Evolutionary conservation across 371 early-diverging fungal genomes (phyloP), one percentile per base, ranked within the genome.

Genomic region (Mucor lusitanicus): DNA sequence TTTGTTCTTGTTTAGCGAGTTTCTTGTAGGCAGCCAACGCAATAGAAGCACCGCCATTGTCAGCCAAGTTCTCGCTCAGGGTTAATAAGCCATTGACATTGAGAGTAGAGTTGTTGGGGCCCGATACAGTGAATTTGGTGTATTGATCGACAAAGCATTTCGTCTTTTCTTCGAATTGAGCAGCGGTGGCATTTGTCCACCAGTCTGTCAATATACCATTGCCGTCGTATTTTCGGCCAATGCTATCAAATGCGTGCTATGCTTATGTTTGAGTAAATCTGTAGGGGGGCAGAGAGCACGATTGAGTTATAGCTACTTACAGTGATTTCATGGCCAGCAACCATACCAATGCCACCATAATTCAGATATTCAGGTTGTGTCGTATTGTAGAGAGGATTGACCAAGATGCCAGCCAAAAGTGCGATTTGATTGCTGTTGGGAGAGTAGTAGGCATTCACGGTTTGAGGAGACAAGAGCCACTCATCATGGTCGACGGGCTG

Each of bases 41-140:
- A 35, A 73, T 71, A 8, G 70, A 65, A 35, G 87, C 7, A 2
- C 92, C 94, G 15, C 91, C 93, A 67, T 90, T 90, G 68, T 94
- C 94, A 6, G 94, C 92, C 35, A 94, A 67, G 64, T 91, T 93
- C 71, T 92, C 92, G 19, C 84, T 84, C n/a, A 91, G 69, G 0
- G 91, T 92, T 11, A 88, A 54, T 69, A 23, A 23, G 3, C 89
- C 87, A 59, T 87, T 77, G 27, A 88, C 70, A 58, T 68, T 21
- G 12, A 61, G 48, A 15, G 32, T 61, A 37, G 65, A 72, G 27
- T 68, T 76, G 61, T 66, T 57, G 40, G 64, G 72, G 19, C 61
- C 75, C 28, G 61, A 53, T 9, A 84, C 64, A 8, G 72, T 75
- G 65, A 75, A 87, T 4, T 79, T 79, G 28, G 69, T 66, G 65